phyloP scores from a whole-genome alignment of 2,329 filamentous ascomycete species.

The Coniosporium tulheliwenetii region DNA sequence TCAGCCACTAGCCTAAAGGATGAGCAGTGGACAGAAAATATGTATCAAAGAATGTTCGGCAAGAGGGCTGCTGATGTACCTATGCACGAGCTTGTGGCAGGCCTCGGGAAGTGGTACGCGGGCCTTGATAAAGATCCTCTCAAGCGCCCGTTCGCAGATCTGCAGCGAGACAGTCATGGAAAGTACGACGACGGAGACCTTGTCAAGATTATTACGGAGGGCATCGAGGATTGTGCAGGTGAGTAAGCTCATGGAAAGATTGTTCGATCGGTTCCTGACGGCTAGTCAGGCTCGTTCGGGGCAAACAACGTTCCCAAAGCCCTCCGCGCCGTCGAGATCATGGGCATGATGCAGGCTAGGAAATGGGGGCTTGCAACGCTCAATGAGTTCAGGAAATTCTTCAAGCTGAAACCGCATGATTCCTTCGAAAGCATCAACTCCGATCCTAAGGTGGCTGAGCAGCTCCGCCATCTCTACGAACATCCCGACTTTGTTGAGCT shows the following conservation, averaged over 20 bases:
- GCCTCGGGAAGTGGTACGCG: slow-evolving; percentile 47
- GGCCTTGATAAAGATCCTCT: slow-evolving; percentile 49
- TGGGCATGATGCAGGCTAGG: slow-evolving; percentile 64
- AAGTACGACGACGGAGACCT: slow-evolving; percentile 63
- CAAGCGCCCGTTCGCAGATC: slow-evolving; percentile 51
- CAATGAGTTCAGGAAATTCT: slow-evolving; percentile 77
- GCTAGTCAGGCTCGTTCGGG: slow-evolving; percentile 27
- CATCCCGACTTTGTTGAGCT: slow-evolving; percentile 69
- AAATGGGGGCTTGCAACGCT: slow-evolving; percentile 64
- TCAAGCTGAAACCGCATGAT: slow-evolving; percentile 58
- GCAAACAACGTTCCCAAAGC: slow-evolving; percentile 56
- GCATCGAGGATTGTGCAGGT: slow-evolving; percentile 61
- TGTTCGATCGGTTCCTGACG: background rate
- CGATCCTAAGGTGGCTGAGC: slow-evolving; percentile 52
- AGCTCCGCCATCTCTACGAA: slow-evolving; percentile 49
- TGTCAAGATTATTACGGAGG: slow-evolving; percentile 49
- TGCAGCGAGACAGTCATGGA: slow-evolving; percentile 50
- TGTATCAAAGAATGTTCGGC: slow-evolving; percentile 21
- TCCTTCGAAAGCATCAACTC: slow-evolving; percentile 76
- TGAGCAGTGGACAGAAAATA: slow-evolving; percentile 61
- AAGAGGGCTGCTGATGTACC: slow-evolving; percentile 41
- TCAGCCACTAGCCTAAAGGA: slow-evolving; percentile 61
- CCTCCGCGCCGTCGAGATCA: slow-evolving; percentile 61
- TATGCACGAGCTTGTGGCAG: slow-evolving; percentile 44
- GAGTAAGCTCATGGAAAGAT: background rate